phyloP scores from a whole-genome alignment of 2,329 filamentous ascomycete species.

The Pseudogymnoascus sp. region DNA sequence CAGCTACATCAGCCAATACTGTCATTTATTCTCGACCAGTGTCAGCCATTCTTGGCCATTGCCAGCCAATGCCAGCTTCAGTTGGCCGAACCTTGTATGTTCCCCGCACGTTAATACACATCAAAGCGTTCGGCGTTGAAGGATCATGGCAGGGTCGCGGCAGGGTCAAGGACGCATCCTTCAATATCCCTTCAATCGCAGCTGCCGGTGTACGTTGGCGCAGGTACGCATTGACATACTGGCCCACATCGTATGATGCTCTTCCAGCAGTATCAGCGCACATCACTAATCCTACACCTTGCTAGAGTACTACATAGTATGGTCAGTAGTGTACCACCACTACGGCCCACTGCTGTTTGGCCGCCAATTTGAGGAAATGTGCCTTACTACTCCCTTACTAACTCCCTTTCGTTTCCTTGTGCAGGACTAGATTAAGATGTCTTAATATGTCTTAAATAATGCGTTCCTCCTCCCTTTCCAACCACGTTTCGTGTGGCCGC shows the following conservation, averaged over 20 bases:
- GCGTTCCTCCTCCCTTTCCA: neutral
- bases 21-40: neutral
- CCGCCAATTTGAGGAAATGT: neutral
- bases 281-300: neutral
- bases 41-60: neutral
- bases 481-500: constrained; percentile 2
- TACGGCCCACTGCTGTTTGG: neutral
- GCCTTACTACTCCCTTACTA: constrained; percentile 8
- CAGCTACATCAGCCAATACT: neutral
- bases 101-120: neutral
- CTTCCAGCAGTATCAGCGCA: neutral
- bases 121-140: neutral
- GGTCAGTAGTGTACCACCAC: neutral
- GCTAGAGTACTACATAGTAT: neutral
- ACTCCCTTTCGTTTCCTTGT: neutral
- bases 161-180: neutral
- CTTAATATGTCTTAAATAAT: constrained; percentile 9
- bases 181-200: constrained; percentile 1
- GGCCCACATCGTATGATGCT: constrained; percentile 1
- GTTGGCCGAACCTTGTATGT: neutral
- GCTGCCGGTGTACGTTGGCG: neutral
- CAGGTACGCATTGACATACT: neutral
- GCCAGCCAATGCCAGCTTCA: neutral
- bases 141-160: neutral
- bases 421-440: constrained; percentile 1